These are phyloP conservation scores for Fusarium gaditjirri DNA, from an alignment of 2,329 filamentous ascomycete genomes.

Conservation along the genomic window DNA sequence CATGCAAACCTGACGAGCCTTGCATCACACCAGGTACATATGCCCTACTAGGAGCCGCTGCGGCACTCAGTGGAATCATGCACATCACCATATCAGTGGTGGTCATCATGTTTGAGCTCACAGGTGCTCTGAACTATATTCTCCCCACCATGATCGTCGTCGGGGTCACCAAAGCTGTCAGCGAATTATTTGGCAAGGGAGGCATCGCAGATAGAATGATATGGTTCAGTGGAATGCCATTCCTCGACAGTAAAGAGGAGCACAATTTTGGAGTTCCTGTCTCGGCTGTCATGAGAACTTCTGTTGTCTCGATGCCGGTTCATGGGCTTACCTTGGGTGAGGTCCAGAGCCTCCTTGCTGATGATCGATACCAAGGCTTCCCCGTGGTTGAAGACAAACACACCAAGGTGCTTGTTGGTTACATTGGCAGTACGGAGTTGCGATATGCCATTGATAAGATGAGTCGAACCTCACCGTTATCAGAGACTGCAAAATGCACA, in stretches of 20 bases:
- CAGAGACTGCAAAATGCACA: constrained; percentile 74
- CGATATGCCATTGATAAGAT: constrained; percentile 88
- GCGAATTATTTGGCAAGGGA: constrained; percentile 91
- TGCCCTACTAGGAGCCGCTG: constrained; percentile 91
- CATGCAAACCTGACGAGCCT: constrained; percentile 89
- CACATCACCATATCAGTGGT: constrained; percentile 96
- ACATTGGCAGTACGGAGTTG: constrained; percentile 92
- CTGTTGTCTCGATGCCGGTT: constrained; percentile 78
- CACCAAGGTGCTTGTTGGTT: constrained; percentile 82
- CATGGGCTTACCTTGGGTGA: constrained; percentile 79
- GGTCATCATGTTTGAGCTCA: constrained; percentile 99
- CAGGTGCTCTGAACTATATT: constrained; percentile 96
- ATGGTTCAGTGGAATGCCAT: constrained; percentile 97
- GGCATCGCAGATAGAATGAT: constrained; percentile 99
- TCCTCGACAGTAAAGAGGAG: constrained; percentile 96
- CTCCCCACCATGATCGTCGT: constrained; percentile 99
- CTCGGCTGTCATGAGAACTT: constrained; percentile 85
- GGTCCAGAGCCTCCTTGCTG: constrained; percentile 78
- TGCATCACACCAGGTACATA: constrained; percentile 99
- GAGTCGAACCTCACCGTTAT: constrained; percentile 74
- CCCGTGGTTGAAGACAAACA: constrained; percentile 83
- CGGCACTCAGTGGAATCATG: constrained; percentile 95
- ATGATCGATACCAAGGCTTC: constrained; percentile 91
- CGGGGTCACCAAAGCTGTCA: constrained; percentile 93
- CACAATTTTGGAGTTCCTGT: constrained; percentile 96